Evolutionary conservation across 1,139 yeast species (phyloP).

Genomic region (Hansenula lynferdii): DNA sequence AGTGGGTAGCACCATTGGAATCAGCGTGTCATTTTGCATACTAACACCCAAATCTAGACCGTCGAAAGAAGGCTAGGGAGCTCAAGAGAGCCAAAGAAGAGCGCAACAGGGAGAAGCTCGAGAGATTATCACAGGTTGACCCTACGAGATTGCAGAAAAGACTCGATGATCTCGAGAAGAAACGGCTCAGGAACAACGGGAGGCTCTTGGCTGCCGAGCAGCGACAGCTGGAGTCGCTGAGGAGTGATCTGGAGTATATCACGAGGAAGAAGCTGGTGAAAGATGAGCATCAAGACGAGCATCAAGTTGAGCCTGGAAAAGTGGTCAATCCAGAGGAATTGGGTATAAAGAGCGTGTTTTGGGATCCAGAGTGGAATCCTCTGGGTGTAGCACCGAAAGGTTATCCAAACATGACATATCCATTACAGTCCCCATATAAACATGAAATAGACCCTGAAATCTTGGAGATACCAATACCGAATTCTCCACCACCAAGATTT

Average conservation of each 20-base stretch:
- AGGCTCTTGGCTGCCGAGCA: constrained; percentile 14
- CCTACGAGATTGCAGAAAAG: constrained; percentile 13
- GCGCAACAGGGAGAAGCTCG: constrained; percentile 15
- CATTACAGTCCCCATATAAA: constrained; percentile 2
- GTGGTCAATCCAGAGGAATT: constrained; percentile 9
- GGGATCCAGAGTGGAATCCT: constrained; percentile 40
- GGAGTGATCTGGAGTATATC: constrained; percentile 19
- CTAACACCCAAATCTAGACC: constrained; percentile 18
- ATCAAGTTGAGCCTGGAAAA: too few species aligned
- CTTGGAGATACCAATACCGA: constrained; percentile 20
- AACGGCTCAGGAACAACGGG: constrained; percentile 12
- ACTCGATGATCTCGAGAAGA: constrained; percentile 12
- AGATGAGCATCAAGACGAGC: background rate
- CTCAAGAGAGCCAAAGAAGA: constrained; percentile 23
- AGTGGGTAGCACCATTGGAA: too few species aligned
- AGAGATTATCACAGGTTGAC: constrained; percentile 12
- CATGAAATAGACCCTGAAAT: constrained; percentile 5
- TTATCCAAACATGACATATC: constrained; percentile 20
- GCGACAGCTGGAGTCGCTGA: constrained; percentile 16
- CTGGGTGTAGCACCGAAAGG: constrained; percentile 30
- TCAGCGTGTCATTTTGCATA: too few species aligned
- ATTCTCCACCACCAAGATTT: constrained; percentile 25
- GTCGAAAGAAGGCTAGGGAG: constrained; percentile 25
- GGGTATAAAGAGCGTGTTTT: constrained; percentile 32
- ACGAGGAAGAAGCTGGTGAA: constrained; percentile 7